Evolutionary conservation across 768 basidiomycete species (phyloP).

Genomic region (Pleurotus cornucopiae): DNA sequence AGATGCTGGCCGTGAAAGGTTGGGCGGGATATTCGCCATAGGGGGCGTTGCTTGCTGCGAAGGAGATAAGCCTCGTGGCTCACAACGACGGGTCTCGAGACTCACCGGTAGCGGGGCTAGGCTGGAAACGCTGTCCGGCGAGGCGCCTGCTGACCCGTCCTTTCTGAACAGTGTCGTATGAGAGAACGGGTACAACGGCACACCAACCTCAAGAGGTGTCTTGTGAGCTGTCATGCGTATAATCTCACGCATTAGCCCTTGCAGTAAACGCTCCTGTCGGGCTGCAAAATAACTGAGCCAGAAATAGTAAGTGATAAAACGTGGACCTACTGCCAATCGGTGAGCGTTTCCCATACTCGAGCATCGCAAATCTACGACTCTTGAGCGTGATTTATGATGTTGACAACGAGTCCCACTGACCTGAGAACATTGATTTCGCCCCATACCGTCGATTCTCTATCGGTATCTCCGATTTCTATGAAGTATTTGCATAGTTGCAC

Average conservation of each 20-base stretch:
- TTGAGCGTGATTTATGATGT: not conserved
- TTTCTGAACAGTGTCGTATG: conserved; percentile 58
- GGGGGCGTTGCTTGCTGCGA: conserved; percentile 3
- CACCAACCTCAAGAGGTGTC: conserved; percentile 73
- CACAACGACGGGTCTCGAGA: conserved; percentile 18
- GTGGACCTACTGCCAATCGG: conserved; percentile 71
- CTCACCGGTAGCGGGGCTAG: conserved; percentile 35
- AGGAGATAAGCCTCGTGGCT: conserved; percentile 19
- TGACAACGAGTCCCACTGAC: conserved; percentile 30
- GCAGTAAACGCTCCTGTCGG: conserved; percentile 78
- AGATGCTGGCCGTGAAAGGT: conserved; percentile 5
- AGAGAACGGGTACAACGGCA: conserved; percentile 83
- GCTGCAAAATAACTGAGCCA: conserved; percentile 33
- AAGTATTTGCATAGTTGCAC: conserved; percentile 84
- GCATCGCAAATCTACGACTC: conserved; percentile 67
- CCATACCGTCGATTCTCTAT: conserved; percentile 76
- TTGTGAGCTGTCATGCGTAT: conserved; percentile 79
- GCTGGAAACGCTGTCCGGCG: conserved; percentile 24
- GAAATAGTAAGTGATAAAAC: not conserved
- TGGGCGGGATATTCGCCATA: not conserved
- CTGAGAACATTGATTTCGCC: conserved; percentile 83
- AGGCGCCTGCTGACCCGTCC: conserved; percentile 28
- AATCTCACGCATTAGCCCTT: conserved; percentile 82
- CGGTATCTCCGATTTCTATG: conserved; percentile 75
- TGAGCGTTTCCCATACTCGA: conserved; percentile 74